These are phyloP conservation scores for Nepenthes alata DNA, from an alignment of 179 eudicot species.

Conservation along the genomic window DNA sequence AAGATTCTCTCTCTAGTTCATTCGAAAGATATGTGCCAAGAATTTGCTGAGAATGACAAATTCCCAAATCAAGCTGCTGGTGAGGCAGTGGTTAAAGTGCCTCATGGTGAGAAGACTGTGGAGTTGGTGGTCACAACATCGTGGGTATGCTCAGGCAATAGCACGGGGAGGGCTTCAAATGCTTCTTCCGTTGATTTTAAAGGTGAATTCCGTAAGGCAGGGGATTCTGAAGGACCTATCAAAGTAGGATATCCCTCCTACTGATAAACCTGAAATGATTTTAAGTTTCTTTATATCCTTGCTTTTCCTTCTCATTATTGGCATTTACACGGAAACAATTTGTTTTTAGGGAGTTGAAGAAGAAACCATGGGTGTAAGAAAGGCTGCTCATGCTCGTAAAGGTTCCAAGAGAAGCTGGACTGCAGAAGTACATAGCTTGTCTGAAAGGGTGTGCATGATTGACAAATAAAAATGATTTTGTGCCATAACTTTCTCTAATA, in stretches of 20 bases:
- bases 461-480: background rate
- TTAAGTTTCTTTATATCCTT: background rate
- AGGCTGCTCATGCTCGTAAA: conserved; percentile 30
- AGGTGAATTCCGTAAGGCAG: conserved; percentile 52
- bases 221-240: conserved; percentile 61
- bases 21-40: conserved; percentile 7
- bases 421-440: conserved; percentile 93
- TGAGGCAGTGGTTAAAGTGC: conserved; percentile 16
- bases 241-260: conserved; percentile 40
- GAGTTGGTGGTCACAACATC: conserved; percentile 60
- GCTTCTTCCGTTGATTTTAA: conserved; percentile 38
- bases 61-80: conserved; percentile 19
- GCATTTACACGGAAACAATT: background rate
- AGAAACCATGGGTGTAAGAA: conserved; percentile 55
- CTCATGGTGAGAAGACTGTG: conserved; percentile 24
- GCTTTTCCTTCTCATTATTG: no score
- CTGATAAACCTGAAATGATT: background rate
- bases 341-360: conserved; percentile 69
- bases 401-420: conserved; percentile 88
- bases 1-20: conserved; percentile 21
- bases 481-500: background rate
- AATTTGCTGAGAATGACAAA: conserved; percentile 20
- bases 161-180: conserved; percentile 56
- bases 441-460: conserved; percentile 71
- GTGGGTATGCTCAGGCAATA: conserved; percentile 74